Base-by-base conservation (phyloP, 1,284 basidiomycete genomes). In the Puccinia coronata region DNA sequence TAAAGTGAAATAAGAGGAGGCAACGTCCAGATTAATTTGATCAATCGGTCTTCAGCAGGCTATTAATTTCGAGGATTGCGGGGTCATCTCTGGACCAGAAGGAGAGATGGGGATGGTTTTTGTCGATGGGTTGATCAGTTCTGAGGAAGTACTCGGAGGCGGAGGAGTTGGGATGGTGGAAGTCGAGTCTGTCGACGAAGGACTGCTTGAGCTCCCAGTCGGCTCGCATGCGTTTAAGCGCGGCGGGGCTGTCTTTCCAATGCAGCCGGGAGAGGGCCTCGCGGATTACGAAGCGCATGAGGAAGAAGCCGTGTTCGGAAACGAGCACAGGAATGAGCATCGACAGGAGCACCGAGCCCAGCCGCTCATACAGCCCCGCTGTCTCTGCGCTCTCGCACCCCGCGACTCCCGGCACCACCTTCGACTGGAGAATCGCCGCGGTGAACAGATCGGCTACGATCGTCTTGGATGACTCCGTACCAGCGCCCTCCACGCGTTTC, bases 201-300 rank as follows among this genome's bases (percentile, higher is more conserved):
- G 69, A 36, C 47, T 73, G 36, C n/a, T 80, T 80, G 34, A 80
- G 69, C 51, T 84, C 63, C 84, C 84, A 85, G 67, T 85, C 84
- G n/a, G 84, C 78, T 43, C 83, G 82, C 43, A 84, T 80, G 1
- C 85, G 83, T 14, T 83, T 47, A 53, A 84, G 80, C 51, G 85
- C 84, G 41, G 86, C 85, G 34, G 82, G 79, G 23, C 82, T 83
- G 1, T 84, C 84, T 8, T 84, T 53, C 86, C 86, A 86, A 16
- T 85, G 77, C 9, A 83, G 51, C 9, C 84, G 82, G 71, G 84
- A 83, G 36, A 86, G 59, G 2, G 86, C 79, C 71, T 86, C 84
- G 12, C 83, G 80, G 0, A 86, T 80, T 9, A 82, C 67, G 8
- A 53, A 43, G 12, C 83, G 82, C 16, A 84, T 67, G n/a, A 86